A percentile compares a stretch with the other conserved stretches of the same genome.
These are phyloP conservation scores for Solanum infundibuliforme DNA, from an alignment of 257 asterid genomes.

Conservation along the genomic window DNA sequence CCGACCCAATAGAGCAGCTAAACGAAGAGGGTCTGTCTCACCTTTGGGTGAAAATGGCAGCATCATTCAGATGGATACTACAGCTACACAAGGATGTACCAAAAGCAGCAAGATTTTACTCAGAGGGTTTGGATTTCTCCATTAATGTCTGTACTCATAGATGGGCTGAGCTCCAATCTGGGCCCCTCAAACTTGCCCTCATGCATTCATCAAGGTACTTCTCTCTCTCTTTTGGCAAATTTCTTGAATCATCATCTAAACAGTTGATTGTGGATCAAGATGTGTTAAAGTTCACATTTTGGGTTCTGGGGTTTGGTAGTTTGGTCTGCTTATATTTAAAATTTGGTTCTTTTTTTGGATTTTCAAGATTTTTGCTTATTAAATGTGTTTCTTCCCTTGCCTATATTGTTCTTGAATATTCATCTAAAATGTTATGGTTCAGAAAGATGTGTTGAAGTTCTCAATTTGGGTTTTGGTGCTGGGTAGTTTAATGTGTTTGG, in stretches of 20 bases:
- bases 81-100: constrained; percentile 92
- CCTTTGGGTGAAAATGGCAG: constrained; percentile 30
- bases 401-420: not conserved
- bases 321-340: not conserved
- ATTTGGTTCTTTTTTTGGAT: not conserved
- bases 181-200: constrained; percentile 77
- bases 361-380: not conserved
- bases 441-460: not conserved
- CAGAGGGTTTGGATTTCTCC: constrained; percentile 76
- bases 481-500: not conserved
- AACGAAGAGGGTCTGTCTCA: not conserved
- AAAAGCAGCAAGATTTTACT: constrained; percentile 76
- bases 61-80: constrained; percentile 65
- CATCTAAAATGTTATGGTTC: not conserved
- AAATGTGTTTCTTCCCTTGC: not conserved
- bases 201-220: constrained; percentile 53
- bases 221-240: not conserved
- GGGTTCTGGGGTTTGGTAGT: not conserved
- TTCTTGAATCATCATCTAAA: not conserved
- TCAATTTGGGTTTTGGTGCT: not conserved
- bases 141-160: constrained; percentile 73
- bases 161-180: constrained; percentile 94
- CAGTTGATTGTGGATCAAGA: not conserved
- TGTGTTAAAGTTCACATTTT: not conserved
- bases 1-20: not conserved